Evolutionary conservation across 2,329 filamentous ascomycete species (phyloP).

Genomic region (Cercospora sojina): DNA sequence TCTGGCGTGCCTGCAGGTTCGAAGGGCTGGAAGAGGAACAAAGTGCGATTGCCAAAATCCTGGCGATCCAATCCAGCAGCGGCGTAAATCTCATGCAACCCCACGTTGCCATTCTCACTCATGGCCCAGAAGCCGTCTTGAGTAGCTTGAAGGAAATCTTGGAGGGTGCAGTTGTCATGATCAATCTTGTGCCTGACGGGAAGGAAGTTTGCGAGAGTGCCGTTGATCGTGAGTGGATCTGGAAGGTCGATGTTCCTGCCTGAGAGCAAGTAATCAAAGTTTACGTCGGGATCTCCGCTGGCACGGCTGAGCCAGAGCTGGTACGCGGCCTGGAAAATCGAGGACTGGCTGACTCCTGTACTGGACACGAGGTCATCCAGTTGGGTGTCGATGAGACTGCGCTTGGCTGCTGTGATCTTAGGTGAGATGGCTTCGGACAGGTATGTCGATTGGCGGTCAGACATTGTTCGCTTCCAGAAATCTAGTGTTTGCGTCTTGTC

Average conservation of each 20-base stretch:
- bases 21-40: slow-evolving; percentile 5
- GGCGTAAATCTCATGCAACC: background rate
- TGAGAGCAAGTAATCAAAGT: background rate
- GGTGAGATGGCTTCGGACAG: background rate
- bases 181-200: background rate
- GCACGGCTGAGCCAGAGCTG: background rate
- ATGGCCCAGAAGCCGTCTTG: background rate
- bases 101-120: background rate
- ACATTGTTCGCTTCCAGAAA: background rate
- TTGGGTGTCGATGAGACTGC: background rate
- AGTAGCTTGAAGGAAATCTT: background rate
- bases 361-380: background rate
- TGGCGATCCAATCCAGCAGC: background rate
- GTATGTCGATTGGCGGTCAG: background rate
- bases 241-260: background rate
- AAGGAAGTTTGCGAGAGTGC: background rate
- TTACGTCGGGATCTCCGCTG: background rate
- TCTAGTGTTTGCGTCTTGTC: background rate
- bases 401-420: background rate
- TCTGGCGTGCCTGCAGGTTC: slow-evolving; percentile 1
- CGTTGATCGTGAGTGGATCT: background rate
- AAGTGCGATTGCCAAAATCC: background rate
- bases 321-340: slow-evolving; percentile 1
- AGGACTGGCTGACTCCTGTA: slow-evolving; percentile 1
- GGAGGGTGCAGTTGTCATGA: background rate